These are phyloP conservation scores for Aegilops sharonensis DNA, from an alignment of 176 grass and related monocot genomes.

Conservation along the genomic window DNA sequence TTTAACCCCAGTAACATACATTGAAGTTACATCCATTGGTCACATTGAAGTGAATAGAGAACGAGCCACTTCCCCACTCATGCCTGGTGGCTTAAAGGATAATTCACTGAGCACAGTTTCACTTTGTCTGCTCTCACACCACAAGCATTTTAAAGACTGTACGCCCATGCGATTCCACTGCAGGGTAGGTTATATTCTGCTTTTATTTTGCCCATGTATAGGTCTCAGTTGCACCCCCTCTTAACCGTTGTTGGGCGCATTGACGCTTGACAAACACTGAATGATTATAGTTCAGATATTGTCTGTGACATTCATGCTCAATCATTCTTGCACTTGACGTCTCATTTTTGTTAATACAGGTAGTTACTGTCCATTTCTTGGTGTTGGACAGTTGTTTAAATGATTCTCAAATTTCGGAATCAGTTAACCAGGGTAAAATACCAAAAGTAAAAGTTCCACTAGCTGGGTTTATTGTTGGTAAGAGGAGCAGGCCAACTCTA, in stretches of 20 bases:
- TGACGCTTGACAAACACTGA: not conserved
- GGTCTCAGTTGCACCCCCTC: slow-evolving; percentile 19
- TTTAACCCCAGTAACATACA: slow-evolving; percentile 71
- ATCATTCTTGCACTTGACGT: not conserved
- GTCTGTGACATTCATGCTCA: not conserved
- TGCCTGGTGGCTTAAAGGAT: slow-evolving; percentile 35
- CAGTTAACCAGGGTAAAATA: slow-evolving; percentile 11
- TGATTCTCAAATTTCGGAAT: slow-evolving; percentile 26
- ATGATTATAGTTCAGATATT: not conserved
- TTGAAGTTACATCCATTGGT: slow-evolving; percentile 71
- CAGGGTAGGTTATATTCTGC: slow-evolving; percentile 60
- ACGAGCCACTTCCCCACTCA: slow-evolving; percentile 26
- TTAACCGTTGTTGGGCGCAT: not conserved
- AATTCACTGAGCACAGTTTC: slow-evolving; percentile 22
- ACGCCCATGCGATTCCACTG: slow-evolving; percentile 45
- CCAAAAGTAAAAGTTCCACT: slow-evolving; percentile 51
- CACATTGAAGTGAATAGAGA: slow-evolving; percentile 34
- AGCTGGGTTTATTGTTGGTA: slow-evolving; percentile 86
- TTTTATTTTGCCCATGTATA: slow-evolving; percentile 18
- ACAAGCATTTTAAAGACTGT: slow-evolving; percentile 31
- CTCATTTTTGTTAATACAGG: slow-evolving; percentile 41
- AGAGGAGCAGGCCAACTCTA: slow-evolving; percentile 20
- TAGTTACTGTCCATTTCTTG: slow-evolving; percentile 54
- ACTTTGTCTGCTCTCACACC: slow-evolving; percentile 40
- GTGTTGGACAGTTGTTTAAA: slow-evolving; percentile 50